phyloP scores from a whole-genome alignment of 176 grass and related monocot genomes.

The Oryza meridionalis region DNA sequence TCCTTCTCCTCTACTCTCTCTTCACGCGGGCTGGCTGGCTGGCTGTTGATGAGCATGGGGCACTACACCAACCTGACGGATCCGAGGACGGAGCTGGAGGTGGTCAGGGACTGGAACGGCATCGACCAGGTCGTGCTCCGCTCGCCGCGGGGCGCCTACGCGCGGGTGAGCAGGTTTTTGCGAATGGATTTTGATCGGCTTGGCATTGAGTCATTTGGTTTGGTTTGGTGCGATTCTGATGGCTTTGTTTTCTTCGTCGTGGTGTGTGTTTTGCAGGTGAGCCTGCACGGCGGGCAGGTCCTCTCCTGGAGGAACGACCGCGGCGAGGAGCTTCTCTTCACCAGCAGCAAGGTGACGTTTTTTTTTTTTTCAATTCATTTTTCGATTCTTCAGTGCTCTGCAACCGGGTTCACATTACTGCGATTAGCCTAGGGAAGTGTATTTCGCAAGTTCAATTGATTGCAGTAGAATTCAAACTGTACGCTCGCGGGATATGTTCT shows the following conservation, averaged over 20 bases:
- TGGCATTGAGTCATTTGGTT: constrained; percentile 10
- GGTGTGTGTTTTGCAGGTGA: constrained; percentile 61
- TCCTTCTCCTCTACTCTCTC: too few relatives aligned
- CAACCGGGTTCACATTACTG: background rate
- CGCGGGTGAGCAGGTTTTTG: constrained; percentile 56
- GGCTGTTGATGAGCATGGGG: constrained; percentile 52
- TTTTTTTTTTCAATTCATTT: background rate
- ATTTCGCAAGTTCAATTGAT: background rate
- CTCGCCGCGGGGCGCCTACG: constrained; percentile 68
- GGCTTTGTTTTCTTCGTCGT: constrained; percentile 34
- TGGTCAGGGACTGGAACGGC: constrained; percentile 67
- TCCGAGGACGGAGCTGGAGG: constrained; percentile 62
- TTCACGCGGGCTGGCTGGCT: background rate
- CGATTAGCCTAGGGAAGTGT: background rate
- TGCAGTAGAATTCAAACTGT: background rate
- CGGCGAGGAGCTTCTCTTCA: constrained; percentile 93
- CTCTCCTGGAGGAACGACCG: constrained; percentile 92
- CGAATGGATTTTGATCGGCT: background rate
- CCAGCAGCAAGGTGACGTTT: constrained; percentile 79
- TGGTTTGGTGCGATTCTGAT: constrained; percentile 20
- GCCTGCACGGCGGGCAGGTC: constrained; percentile 91
- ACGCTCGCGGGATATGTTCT: constrained; percentile 4
- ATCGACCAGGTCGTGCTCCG: constrained; percentile 67
- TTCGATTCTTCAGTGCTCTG: background rate
- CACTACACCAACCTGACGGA: constrained; percentile 40